phyloP scores from a whole-genome alignment of 768 basidiomycete genomes.

The Leccinum boreale region DNA sequence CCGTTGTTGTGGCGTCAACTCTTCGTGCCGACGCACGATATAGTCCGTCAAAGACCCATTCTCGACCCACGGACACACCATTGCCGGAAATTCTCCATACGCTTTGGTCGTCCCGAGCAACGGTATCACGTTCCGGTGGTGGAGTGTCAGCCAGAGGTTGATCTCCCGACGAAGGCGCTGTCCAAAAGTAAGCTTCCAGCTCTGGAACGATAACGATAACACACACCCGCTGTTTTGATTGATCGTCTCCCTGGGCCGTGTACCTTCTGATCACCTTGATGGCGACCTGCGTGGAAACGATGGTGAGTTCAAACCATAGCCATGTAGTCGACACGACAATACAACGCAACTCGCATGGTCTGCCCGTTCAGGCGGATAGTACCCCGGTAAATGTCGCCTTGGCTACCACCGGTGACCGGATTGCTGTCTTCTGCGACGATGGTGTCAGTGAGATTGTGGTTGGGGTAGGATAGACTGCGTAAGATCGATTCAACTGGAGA shows the following conservation, averaged over 20 bases:
- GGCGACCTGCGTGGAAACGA: background rate
- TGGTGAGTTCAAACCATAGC: background rate
- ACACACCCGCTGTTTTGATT: conserved; percentile 16
- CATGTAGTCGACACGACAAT: conserved; percentile 10
- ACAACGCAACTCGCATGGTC: conserved; percentile 7
- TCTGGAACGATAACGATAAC: background rate
- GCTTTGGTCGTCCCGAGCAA: conserved; percentile 25
- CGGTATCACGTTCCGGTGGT: conserved; percentile 30
- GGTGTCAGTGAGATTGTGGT: conserved; percentile 13
- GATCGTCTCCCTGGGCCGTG: conserved; percentile 7
- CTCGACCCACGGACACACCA: conserved; percentile 34
- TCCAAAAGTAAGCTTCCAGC: background rate
- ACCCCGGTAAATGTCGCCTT: conserved; percentile 21
- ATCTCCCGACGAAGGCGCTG: conserved; percentile 30
- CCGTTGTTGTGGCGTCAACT: conserved; percentile 12
- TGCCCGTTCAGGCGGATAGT: conserved; percentile 10
- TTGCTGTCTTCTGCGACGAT: conserved; percentile 7
- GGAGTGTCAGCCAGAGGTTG: conserved; percentile 27
- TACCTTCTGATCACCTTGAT: conserved; percentile 27
- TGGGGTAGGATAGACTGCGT: conserved; percentile 10
- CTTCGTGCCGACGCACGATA: conserved; percentile 10
- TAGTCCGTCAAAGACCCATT: conserved; percentile 27
- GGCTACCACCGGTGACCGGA: conserved; percentile 20
- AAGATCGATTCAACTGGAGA: background rate
- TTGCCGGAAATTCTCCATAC: conserved; percentile 31